A percentile compares a stretch with the other conserved stretches of the same genome.
Evolutionary conservation across 441 rosid genomes (phyloP).

Genomic region (Gossypium gossypioides): DNA sequence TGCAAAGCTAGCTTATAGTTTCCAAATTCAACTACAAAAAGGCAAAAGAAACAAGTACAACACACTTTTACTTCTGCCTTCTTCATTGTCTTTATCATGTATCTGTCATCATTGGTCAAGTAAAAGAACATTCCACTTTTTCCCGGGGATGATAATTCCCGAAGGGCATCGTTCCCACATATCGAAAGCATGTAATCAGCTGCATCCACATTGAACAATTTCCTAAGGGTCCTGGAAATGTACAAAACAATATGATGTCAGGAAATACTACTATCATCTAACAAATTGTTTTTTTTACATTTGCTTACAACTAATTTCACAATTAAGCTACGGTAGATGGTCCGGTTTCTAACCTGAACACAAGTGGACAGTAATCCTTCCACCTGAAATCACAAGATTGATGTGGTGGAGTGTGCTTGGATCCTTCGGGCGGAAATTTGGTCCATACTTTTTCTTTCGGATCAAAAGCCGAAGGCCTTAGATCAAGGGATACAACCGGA

Average conservation of each 20-base stretch:
- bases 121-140: constrained; percentile 98
- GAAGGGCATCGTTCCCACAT: constrained; percentile 91
- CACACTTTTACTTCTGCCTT: constrained; percentile 93
- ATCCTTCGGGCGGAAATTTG: constrained; percentile 93
- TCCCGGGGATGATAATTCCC: constrained; percentile 95
- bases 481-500: constrained; percentile 74
- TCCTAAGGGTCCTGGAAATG: constrained; percentile 75
- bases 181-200: constrained; percentile 95
- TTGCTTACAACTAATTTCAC: not conserved
- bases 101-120: constrained; percentile 77
- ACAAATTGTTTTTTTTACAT: not conserved
- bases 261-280: not conserved
- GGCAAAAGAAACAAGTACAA: not conserved
- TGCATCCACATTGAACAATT: constrained; percentile 80
- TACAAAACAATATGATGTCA: not conserved
- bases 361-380: constrained; percentile 98
- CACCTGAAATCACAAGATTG: constrained; percentile 88
- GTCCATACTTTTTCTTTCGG: constrained; percentile 97
- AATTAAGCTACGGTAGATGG: not conserved
- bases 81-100: constrained; percentile 97
- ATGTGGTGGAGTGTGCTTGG: constrained; percentile 94
- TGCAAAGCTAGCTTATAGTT: not conserved
- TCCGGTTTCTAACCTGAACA: constrained; percentile 56
- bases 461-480: constrained; percentile 80
- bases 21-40: not conserved